These are phyloP conservation scores for Phytophthora melonis DNA, from an alignment of 352 stramenopile genomes.

Conservation along the genomic window DNA sequence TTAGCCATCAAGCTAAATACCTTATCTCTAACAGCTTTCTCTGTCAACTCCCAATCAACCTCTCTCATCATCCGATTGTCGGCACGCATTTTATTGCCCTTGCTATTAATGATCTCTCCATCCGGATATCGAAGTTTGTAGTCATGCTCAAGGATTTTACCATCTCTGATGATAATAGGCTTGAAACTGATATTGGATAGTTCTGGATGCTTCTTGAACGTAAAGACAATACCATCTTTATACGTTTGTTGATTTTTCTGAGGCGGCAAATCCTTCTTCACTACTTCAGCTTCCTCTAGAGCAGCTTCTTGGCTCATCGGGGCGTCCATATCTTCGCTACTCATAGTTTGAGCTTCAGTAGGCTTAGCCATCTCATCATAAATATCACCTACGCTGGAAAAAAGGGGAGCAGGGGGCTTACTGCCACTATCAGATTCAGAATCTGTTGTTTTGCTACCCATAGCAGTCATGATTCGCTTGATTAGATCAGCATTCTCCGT, in stretches of 20 bases:
- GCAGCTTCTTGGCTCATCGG: background rate
- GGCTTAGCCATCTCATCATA: background rate
- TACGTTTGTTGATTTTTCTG: too few species aligned
- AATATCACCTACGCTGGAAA: background rate
- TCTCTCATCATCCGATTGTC: too few species aligned
- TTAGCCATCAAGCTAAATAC: too few species aligned
- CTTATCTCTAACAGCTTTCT: too few species aligned
- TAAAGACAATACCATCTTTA: too few species aligned
- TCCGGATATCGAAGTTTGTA: too few species aligned
- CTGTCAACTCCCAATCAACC: too few species aligned
- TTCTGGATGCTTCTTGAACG: background rate
- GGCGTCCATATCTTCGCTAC: background rate
- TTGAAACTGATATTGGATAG: background rate
- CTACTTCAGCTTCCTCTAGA: background rate
- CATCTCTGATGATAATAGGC: too few species aligned
- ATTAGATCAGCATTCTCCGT: background rate
- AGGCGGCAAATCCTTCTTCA: background rate
- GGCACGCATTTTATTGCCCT: too few species aligned
- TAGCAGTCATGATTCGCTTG: background rate
- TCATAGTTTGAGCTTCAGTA: background rate
- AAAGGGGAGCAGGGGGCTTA: background rate
- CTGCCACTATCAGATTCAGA: background rate
- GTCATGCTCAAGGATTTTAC: too few species aligned
- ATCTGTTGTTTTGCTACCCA: background rate
- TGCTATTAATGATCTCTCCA: too few species aligned